phyloP scores from a whole-genome alignment of 495 filamentous ascomycete species.

The Cryomyces antarcticus region DNA sequence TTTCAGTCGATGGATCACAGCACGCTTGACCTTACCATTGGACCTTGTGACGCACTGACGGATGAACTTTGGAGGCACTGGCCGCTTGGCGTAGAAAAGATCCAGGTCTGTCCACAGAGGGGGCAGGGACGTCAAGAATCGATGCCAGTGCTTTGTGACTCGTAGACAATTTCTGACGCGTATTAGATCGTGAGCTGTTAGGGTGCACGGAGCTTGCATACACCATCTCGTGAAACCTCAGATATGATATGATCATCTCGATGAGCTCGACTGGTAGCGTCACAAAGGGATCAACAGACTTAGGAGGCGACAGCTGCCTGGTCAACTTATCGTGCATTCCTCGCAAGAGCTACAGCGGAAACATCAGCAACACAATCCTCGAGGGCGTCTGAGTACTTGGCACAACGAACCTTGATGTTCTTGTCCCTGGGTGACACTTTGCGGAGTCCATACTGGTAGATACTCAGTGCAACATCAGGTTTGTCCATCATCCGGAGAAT shows the following conservation, averaged over 20 bases:
- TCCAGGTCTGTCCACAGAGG: conserved; percentile 32
- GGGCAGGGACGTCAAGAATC: conserved; percentile 23
- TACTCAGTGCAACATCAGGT: conserved; percentile 29
- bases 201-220: background rate
- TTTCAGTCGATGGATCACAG: background rate
- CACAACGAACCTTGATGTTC: too few relatives aligned
- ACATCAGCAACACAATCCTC: background rate
- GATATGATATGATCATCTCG: conserved; percentile 14
- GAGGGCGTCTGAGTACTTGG: too few relatives aligned
- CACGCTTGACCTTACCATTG: background rate
- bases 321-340: conserved; percentile 26
- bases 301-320: conserved; percentile 13
- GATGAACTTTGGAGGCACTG: conserved; percentile 22
- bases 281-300: conserved; percentile 14
- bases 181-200: background rate
- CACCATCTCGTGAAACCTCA: conserved; percentile 13
- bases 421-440: conserved; percentile 24
- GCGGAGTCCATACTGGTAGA: conserved; percentile 40
- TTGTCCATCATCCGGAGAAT: conserved; percentile 35
- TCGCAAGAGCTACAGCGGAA: conserved; percentile 19
- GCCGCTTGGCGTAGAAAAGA: conserved; percentile 22
- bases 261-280: conserved; percentile 15
- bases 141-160: conserved; percentile 32
- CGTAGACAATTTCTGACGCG: conserved; percentile 25
- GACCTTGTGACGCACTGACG: conserved; percentile 20